Evolutionary conservation across 441 rosid species (phyloP), one percentile per base, ranked within the genome.

Genomic region (Sinapis alba): DNA sequence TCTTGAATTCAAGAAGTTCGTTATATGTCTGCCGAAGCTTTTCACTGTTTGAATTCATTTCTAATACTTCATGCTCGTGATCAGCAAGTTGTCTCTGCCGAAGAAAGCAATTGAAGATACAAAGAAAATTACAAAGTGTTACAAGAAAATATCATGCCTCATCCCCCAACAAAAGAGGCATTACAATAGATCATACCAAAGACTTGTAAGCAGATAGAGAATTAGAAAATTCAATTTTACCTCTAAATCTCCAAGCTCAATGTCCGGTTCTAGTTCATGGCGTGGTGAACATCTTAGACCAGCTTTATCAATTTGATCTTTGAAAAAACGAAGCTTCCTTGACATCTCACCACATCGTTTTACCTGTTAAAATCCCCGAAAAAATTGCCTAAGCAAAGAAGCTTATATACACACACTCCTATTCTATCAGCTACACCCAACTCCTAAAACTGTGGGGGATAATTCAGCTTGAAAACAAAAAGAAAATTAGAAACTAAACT

Each of bases 301-400:
- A 72, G 99, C 96, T 85, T 92, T 96, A 69, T 54, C 59, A 54
- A 54, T 54, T 20, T 54, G 59, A 23, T 54, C 59, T 54, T 54
- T 54, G 27, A 54, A 54, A 21, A 54, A 54, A 4, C 59, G 87
- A 32, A 96, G 86, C 85, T 96, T 96, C 81, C 99, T 89, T 54
- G 98, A 92, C 98, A 94, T 96, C 83, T 96, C 99, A 66, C 97
- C 98, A 13, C 99, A 96, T 69, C 98, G 86, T 79, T 96, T 96
- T 62, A 94, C 98, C 99, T 96, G 81, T 76, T 50, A 81, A 80
- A 68, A 62, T 62, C 77, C 69, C 80, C 56, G 69, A 74, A 69
- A 43, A 67, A 80, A 73, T 71, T 67, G 19, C 79, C 80, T 38
- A 28, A 78, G 69, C 56, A 75, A 60, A 58, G 19, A 65, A 64